Conservation (phyloP, 2,329 filamentous ascomycete genomes). For the Xylariaceae sp. region DNA sequence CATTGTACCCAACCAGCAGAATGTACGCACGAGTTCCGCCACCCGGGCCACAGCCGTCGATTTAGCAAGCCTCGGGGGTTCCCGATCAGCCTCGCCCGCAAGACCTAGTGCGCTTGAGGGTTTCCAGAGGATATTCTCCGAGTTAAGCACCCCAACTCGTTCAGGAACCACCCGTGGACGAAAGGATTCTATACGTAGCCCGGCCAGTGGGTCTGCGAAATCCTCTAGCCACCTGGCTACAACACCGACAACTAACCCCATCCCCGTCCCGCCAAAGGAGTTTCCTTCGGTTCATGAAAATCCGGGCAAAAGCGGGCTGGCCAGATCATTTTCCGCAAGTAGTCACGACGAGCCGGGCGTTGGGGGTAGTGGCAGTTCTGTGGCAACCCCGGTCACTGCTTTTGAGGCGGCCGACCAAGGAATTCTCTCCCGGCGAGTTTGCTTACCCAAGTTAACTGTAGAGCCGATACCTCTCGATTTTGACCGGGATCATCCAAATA, state of each 20-base stretch:
- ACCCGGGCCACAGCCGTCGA: slow-evolving; percentile 34
- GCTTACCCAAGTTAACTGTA: slow-evolving; percentile 41
- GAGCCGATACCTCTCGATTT: slow-evolving; percentile 47
- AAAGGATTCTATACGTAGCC: slow-evolving; percentile 40
- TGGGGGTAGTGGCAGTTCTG: slow-evolving; percentile 33
- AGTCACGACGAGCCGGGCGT: slow-evolving; percentile 31
- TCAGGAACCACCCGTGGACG: slow-evolving; percentile 48
- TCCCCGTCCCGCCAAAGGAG: slow-evolving; percentile 42
- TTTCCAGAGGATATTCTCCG: slow-evolving; percentile 59
- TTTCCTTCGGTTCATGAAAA: slow-evolving; percentile 38
- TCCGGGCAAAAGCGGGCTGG: slow-evolving; percentile 31
- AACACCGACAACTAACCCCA: slow-evolving; percentile 29
- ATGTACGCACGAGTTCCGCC: slow-evolving; percentile 27
- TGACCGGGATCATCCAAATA: slow-evolving; percentile 31
- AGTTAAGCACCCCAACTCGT: slow-evolving; percentile 52
- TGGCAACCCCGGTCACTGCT: slow-evolving; percentile 52
- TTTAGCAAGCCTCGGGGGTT: slow-evolving; percentile 42
- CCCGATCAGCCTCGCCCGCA: slow-evolving; percentile 49
- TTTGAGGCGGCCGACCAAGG: slow-evolving; percentile 63
- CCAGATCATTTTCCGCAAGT: slow-evolving; percentile 41
- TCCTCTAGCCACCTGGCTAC: slow-evolving; percentile 30
- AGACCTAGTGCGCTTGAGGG: slow-evolving; percentile 55
- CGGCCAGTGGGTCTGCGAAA: slow-evolving; percentile 27
- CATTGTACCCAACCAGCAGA: slow-evolving; percentile 38
- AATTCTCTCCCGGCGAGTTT: slow-evolving; percentile 54